Evolutionary conservation across 805 yeast species (phyloP), one percentile per base, ranked within the genome.

Genomic region (Metschnikowia continentalis): DNA sequence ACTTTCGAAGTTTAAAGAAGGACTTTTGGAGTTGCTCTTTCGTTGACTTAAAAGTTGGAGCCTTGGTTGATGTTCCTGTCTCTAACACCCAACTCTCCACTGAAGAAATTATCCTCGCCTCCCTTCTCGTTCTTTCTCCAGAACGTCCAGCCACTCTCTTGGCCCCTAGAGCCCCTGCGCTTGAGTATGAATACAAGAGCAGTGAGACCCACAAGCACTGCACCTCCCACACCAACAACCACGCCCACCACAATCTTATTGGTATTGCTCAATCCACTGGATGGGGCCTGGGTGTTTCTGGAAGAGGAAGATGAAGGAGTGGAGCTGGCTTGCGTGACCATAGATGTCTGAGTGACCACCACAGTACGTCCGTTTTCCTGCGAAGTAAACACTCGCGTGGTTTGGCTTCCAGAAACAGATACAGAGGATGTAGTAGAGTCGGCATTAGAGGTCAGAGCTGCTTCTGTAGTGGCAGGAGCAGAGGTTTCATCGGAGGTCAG

Each of bases 41-140:
- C 11, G 19, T 35, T 5, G 19, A 35, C n/a, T 49, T 60, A 74
- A 56, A 74, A 74, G 58, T 74, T 74, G 15, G 75, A 70, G 2
- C 78, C 78, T 53, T 73, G 77, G 61, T 74, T 74, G 61, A 73
- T 74, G 58, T 73, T 72, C 54, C 78, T 61, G 58, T 74, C 78
- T 57, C 78, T 71, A 11, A 74, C 78, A 35, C 78, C 78, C 56
- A 74, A 68, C 57, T 74, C 78, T 6, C 77, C 78, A 53, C 66
- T 72, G 57, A 74, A 70, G 55, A 70, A 72, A 49, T 74, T 75
- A 32, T 65, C 67, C 35, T 53, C 53, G 32, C 66, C 64, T 19
- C 68, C 71, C 62, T 74, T 72, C 56, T 71, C 77, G 49, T 69
- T 67, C 64, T 71, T 73, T 61, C 77, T 68, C 78, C 78, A 74